These are phyloP conservation scores for Solanum bulbocastanum DNA, from an alignment of 257 asterid species.

Conservation along the genomic window DNA sequence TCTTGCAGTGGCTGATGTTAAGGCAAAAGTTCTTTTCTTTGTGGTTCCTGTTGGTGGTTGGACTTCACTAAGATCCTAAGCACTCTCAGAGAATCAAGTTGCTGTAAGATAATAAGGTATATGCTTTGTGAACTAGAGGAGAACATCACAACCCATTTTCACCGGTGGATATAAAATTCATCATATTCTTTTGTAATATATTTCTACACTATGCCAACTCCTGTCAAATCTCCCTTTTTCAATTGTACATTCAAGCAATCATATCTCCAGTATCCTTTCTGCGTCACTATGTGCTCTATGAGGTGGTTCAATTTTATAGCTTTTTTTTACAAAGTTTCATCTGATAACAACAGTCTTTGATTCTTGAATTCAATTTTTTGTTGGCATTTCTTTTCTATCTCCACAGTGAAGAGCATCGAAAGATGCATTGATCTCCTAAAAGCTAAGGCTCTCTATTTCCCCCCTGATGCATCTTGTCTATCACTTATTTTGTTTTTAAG, in stretches of 20 bases:
- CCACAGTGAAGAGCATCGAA: not conserved
- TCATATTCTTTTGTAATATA: not conserved
- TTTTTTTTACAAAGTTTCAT: not conserved
- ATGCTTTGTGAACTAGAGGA: too few relatives aligned
- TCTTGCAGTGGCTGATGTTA: not conserved
- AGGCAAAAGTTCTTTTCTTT: not conserved
- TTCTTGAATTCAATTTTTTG: not conserved
- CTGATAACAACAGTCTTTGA: not conserved
- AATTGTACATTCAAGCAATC: not conserved
- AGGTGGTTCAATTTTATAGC: not conserved
- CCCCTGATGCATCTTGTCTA: not conserved
- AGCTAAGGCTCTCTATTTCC: not conserved
- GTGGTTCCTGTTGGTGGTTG: not conserved
- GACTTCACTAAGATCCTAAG: not conserved
- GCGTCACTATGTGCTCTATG: not conserved
- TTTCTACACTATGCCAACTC: not conserved
- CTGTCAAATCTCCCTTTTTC: not conserved
- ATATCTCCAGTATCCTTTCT: not conserved
- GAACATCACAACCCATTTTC: not conserved
- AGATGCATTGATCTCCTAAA: not conserved
- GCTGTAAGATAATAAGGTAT: not conserved
- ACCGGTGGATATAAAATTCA: not conserved
- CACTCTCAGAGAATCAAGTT: not conserved
- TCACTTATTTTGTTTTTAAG: not conserved
- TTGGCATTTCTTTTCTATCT: not conserved